Conservation (phyloP, 139 green algal genomes). For the Coccomyxa sp. region DNA sequence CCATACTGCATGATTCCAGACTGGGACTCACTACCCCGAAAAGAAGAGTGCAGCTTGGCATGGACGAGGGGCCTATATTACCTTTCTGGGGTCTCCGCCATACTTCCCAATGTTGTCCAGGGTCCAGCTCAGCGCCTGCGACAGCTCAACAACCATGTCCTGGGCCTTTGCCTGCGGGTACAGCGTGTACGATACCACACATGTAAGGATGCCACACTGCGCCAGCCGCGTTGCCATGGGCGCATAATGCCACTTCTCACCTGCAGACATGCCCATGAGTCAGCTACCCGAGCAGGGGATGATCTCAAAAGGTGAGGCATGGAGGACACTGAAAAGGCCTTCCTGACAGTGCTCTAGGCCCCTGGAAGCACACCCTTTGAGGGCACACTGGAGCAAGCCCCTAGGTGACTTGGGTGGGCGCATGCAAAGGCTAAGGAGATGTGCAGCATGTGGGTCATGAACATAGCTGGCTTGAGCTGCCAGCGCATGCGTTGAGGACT, state of each 20-base stretch:
- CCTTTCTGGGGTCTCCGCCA: constrained; percentile 38
- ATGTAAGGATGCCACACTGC: constrained; percentile 55
- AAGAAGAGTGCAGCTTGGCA: not conserved
- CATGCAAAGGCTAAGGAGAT: not conserved
- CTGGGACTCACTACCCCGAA: not conserved
- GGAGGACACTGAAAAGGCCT: not conserved
- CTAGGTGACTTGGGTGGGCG: not conserved
- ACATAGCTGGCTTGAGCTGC: not conserved
- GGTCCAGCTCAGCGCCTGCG: constrained; percentile 52
- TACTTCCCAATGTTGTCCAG: constrained; percentile 41
- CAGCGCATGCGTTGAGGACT: not conserved
- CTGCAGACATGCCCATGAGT: too few relatives aligned
- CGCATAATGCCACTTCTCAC: constrained; percentile 60
- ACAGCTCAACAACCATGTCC: constrained; percentile 66
- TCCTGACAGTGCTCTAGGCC: not conserved
- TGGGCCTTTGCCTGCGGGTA: constrained; percentile 49
- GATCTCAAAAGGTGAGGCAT: too few relatives aligned
- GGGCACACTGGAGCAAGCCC: not conserved
- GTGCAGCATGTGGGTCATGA: not conserved
- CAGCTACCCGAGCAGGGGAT: too few relatives aligned
- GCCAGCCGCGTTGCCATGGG: constrained; percentile 56
- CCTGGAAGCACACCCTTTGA: too few relatives aligned
- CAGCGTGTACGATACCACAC: constrained; percentile 52
- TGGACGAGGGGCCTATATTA: too few relatives aligned
- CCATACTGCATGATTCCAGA: not conserved